Evolutionary conservation across 148 eudicot species (phyloP).

Genomic region (Rhododendron griersonianum): DNA sequence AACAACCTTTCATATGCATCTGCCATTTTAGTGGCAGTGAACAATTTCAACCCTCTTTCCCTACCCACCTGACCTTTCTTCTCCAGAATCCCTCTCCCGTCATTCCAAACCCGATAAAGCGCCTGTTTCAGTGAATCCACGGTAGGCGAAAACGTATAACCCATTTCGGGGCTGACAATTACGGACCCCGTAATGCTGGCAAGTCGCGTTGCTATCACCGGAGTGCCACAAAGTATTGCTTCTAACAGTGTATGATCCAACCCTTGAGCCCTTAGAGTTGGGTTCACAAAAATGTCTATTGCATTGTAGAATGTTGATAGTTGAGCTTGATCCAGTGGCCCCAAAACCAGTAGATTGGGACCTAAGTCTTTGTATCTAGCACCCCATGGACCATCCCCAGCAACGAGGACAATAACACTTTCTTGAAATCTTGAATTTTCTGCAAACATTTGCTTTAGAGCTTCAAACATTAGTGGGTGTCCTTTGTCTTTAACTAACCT

Average conservation of each 20-base stretch:
- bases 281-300: constrained; percentile 45
- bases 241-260: constrained; percentile 47
- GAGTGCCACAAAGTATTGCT: constrained; percentile 40
- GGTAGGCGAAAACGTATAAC: constrained; percentile 47
- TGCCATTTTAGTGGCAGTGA: constrained; percentile 52
- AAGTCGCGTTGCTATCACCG: constrained; percentile 43
- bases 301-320: constrained; percentile 40
- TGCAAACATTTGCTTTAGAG: constrained; percentile 34
- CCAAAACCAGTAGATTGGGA: constrained; percentile 33
- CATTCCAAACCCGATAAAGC: constrained; percentile 37
- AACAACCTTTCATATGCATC: constrained; percentile 51
- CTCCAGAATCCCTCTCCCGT: constrained; percentile 33
- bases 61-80: constrained; percentile 37
- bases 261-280: constrained; percentile 55
- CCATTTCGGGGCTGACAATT: constrained; percentile 25
- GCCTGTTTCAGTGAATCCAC: constrained; percentile 29
- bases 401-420: constrained; percentile 32
- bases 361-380: constrained; percentile 41
- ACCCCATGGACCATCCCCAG: constrained; percentile 59
- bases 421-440: constrained; percentile 27
- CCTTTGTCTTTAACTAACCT: constrained; percentile 56
- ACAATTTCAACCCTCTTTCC: constrained; percentile 33
- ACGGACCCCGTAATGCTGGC: constrained; percentile 50
- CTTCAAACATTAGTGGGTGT: constrained; percentile 47
- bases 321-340: constrained; percentile 36